Conservation (phyloP, 2,329 filamentous ascomycete genomes). For the Ceratocystis variospora region DNA sequence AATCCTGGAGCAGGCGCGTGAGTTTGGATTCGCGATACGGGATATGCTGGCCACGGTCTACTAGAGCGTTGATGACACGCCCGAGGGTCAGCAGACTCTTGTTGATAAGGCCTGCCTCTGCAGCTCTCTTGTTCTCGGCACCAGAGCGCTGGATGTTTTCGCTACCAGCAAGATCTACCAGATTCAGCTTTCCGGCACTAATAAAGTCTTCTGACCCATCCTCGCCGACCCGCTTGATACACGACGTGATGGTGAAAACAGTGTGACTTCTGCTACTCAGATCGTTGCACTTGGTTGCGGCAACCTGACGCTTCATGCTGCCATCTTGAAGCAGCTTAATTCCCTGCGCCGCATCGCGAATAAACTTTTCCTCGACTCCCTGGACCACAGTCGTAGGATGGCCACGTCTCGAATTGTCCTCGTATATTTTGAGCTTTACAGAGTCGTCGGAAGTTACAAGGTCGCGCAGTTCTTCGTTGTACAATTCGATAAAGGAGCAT, state of each 20-base stretch:
- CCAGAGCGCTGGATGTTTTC: conserved; percentile 96
- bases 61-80: conserved; percentile 91
- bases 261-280: conserved; percentile 94
- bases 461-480: conserved; percentile 94
- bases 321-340: conserved; percentile 81
- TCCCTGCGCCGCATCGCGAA: conserved; percentile 69
- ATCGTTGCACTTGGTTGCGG: conserved; percentile 98
- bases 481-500: conserved; percentile 96
- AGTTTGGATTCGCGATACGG: conserved; percentile 90
- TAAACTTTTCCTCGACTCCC: conserved; percentile 94
- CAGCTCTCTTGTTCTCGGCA: conserved; percentile 92
- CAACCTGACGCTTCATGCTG: conserved; percentile 91
- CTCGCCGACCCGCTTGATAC: conserved; percentile 68
- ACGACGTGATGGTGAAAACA: conserved; percentile 89
- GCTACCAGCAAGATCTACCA: conserved; percentile 91
- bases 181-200: conserved; percentile 82
- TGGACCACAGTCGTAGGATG: conserved; percentile 78
- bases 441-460: conserved; percentile 69
- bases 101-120: conserved; percentile 93
- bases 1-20: conserved; percentile 88
- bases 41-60: conserved; percentile 80
- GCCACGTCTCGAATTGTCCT: conserved; percentile 78
- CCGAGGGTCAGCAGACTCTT: conserved; percentile 91
- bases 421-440: conserved; percentile 85
- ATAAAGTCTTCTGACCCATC: conserved; percentile 81